Evolutionary conservation across 306 rosid genomes (phyloP).

Genomic region (Quercus gilva): DNA sequence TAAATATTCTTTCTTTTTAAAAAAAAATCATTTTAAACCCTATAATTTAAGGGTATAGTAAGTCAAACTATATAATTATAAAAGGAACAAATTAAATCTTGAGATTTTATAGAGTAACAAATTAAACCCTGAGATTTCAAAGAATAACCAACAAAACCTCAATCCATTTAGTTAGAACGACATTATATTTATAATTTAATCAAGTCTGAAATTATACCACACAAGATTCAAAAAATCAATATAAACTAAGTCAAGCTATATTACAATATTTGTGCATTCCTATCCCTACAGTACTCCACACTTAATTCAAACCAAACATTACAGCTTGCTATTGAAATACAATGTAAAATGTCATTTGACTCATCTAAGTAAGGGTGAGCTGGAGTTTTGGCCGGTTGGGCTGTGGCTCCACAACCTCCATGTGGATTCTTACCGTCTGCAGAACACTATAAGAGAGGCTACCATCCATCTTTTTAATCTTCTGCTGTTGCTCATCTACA

Average conservation of each 20-base stretch:
- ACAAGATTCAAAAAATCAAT: neutral
- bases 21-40: too few species aligned
- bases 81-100: too few species aligned
- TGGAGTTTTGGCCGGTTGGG: conserved; percentile 89
- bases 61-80: too few species aligned
- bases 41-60: too few species aligned
- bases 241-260: neutral
- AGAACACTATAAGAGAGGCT: conserved; percentile 63
- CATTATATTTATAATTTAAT: too few species aligned
- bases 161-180: too few species aligned
- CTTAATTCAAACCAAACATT: neutral
- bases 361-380: conserved; percentile 57
- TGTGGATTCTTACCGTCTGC: conserved; percentile 64
- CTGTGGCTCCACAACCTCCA: conserved; percentile 98
- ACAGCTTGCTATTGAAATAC: neutral
- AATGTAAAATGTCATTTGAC: neutral
- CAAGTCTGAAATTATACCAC: too few species aligned
- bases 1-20: too few species aligned
- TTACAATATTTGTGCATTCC: neutral
- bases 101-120: too few species aligned
- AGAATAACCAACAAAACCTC: too few species aligned
- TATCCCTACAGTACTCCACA: neutral
- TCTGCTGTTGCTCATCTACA: conserved; percentile 82
- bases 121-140: too few species aligned
- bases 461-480: conserved; percentile 85